Base-by-base conservation (phyloP, 805 yeast species). In the Candida pseudofarinosa region DNA sequence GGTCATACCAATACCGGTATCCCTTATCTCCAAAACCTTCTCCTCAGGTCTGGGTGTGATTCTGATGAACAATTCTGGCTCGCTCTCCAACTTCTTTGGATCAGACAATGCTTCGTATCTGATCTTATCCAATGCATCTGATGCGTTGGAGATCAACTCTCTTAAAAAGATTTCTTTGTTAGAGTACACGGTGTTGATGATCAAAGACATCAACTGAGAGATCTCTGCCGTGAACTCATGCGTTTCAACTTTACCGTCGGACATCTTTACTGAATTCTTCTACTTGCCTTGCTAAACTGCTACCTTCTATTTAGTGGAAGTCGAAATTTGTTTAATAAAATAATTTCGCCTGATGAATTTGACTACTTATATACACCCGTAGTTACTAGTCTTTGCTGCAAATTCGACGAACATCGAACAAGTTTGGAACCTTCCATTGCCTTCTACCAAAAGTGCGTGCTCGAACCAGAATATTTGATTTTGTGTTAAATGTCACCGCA, bases 1-100 rank as follows among this genome's bases (percentile, higher is more conserved):
- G 76, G 99, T 93, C 97, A 93, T 89, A 90, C 99, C 99, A 61
- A 93, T 88, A 90, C 99, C 99, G 47, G 98, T 82, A 72, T 93
- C 99, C 78, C 98, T 89, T 69, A 93, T 86, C 76, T 93, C 98
- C 64, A 93, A 79, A 48, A 91, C 84, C 70, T 89, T 88, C 65
- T 83, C 80, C 58, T 93, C 99, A 71, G 96, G 96, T 68, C 75
- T 81, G 69, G 99, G 99, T 53, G 96, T 93, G 63, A 93, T 81
- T 81, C 99, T 88, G 66, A 93, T 90, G 79, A 87, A 93, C 59
- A 93, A 80, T 62, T 93, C 96, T 45, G 97, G 96, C 74, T 93
- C 98, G 50, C 93, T 66, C 62, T 91, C 99, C 64, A 93, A 81
- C 69, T 84, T 82, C 56, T 88, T 74, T 58, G 97, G 95, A 65